Conservation (phyloP, 2,329 filamentous ascomycete species). For the Fusarium oligoseptatum region DNA sequence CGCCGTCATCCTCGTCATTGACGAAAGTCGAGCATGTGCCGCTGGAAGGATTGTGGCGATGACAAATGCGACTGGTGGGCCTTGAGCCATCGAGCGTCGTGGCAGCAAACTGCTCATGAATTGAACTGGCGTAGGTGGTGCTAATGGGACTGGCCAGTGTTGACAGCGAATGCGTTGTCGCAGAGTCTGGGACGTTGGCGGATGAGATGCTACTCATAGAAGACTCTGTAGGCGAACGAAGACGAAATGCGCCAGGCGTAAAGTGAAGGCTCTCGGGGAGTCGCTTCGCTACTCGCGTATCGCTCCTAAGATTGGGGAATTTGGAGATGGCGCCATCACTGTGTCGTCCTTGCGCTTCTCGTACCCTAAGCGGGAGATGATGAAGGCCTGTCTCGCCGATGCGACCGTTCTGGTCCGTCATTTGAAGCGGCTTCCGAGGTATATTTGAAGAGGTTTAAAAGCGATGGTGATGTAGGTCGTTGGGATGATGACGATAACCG, state of each 20-base stretch:
- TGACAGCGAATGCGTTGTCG: constrained; percentile 54
- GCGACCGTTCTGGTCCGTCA: constrained; percentile 36
- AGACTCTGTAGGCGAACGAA: constrained; percentile 54
- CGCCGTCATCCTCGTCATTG: constrained; percentile 52
- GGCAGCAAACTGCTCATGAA: constrained; percentile 50
- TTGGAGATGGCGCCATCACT: constrained; percentile 26
- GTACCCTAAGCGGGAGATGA: constrained; percentile 44
- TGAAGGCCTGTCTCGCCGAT: constrained; percentile 43
- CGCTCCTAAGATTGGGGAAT: constrained; percentile 31
- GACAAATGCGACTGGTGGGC: constrained; percentile 47
- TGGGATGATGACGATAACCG: background rate
- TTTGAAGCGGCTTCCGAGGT: constrained; percentile 21
- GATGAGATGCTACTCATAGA: constrained; percentile 56
- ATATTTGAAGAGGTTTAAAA: background rate
- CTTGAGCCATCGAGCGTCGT: constrained; percentile 43
- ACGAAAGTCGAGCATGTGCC: constrained; percentile 56
- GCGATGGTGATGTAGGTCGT: background rate
- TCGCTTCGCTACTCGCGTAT: constrained; percentile 33
- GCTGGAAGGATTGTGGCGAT: constrained; percentile 51
- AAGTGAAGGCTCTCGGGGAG: constrained; percentile 51
- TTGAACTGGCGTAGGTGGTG: constrained; percentile 52
- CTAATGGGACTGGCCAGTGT: constrained; percentile 54
- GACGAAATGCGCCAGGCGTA: constrained; percentile 43
- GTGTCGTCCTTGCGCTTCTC: constrained; percentile 30
- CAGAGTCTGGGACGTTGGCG: constrained; percentile 54